Evolutionary conservation across 495 filamentous ascomycete genomes (phyloP).

Genomic region (Aspergillus avenaceus): DNA sequence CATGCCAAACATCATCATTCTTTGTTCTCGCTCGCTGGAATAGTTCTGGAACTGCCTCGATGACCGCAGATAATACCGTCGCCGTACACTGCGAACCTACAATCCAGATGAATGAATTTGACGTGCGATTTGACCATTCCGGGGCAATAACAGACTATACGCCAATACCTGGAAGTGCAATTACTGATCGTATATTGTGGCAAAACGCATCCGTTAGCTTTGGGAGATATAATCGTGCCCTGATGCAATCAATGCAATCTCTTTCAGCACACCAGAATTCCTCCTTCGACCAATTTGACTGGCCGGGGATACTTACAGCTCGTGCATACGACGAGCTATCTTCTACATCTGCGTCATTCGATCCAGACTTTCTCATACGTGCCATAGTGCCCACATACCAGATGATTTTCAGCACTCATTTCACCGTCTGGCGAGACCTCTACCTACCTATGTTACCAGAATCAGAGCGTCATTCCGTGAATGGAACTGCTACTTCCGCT

Average conservation of each 20-base stretch:
- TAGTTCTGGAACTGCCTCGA: neutral
- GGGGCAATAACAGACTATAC: constrained; percentile 8
- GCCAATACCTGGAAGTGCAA: constrained; percentile 4
- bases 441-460: constrained; percentile 6
- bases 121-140: constrained; percentile 8
- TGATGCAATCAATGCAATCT: neutral
- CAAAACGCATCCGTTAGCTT: constrained; percentile 15
- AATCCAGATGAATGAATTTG: constrained; percentile 11
- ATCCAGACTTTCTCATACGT: neutral
- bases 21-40: constrained; percentile 6
- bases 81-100: constrained; percentile 16
- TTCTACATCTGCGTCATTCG: neutral
- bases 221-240: constrained; percentile 8
- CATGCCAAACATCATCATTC: constrained; percentile 7
- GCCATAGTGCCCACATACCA: constrained; percentile 14
- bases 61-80: neutral
- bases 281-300: constrained; percentile 2
- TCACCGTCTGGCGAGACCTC: constrained; percentile 10
- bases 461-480: neutral
- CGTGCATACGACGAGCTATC: neutral
- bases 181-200: constrained; percentile 9
- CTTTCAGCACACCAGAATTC: neutral
- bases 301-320: neutral
- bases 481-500: neutral
- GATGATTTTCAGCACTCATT: constrained; percentile 15